Conservation (phyloP, 306 rosid genomes). For the Biancaea sappan region DNA sequence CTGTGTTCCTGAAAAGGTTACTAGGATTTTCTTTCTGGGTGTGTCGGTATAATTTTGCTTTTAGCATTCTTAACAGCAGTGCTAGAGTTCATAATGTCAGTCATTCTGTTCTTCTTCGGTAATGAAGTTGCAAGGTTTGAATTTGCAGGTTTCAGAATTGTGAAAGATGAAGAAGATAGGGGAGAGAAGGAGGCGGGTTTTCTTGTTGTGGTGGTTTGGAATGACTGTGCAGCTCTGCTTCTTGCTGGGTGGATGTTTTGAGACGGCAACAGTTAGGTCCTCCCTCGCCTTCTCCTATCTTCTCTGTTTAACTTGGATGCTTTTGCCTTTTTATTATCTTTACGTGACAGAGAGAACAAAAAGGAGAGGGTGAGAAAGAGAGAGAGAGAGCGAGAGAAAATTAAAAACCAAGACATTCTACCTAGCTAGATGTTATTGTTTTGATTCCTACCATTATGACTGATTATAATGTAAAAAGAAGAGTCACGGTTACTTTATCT, state of each 20-base stretch:
- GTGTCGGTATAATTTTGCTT: neutral
- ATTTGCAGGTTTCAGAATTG: slow-evolving; percentile 1
- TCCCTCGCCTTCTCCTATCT: slow-evolving; percentile 25
- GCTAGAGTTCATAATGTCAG: neutral
- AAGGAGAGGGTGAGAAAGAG: slow-evolving; percentile 13
- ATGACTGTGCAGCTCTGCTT: slow-evolving; percentile 37
- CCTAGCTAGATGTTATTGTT: slow-evolving; percentile 17
- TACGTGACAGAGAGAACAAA: slow-evolving; percentile 42
- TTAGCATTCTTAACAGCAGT: slow-evolving; percentile 2
- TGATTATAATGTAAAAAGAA: neutral
- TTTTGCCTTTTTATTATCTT: slow-evolving; percentile 34
- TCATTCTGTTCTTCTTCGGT: neutral
- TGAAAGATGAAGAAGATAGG: slow-evolving; percentile 32
- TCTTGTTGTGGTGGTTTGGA: slow-evolving; percentile 44
- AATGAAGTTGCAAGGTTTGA: neutral
- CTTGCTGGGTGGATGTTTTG: slow-evolving; percentile 35
- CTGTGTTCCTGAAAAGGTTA: neutral
- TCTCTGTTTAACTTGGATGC: slow-evolving; percentile 3
- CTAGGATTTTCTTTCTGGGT: neutral
- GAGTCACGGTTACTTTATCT: slow-evolving; percentile 50
- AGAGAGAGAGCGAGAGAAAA: slow-evolving; percentile 19
- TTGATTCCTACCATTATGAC: slow-evolving; percentile 38
- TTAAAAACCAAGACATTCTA: slow-evolving; percentile 29
- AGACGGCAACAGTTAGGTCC: slow-evolving; percentile 47
- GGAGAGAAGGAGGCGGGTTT: slow-evolving; percentile 7